phyloP scores from a whole-genome alignment of 176 grass and related monocot species.

The Saccharum officinarum region DNA sequence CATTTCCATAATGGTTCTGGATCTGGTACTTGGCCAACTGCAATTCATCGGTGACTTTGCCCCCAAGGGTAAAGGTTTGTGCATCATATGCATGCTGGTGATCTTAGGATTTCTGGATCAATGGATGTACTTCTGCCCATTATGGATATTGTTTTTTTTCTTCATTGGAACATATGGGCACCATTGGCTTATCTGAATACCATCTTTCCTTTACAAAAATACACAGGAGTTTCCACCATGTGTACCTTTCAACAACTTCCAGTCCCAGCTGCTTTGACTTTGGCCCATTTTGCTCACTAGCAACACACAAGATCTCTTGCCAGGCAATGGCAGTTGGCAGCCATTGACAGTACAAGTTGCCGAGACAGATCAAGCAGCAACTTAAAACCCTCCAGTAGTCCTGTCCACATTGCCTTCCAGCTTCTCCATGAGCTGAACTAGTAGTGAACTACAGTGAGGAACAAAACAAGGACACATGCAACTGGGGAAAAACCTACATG shows the following conservation, averaged over 20 bases:
- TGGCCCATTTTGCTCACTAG: background rate
- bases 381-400: no score
- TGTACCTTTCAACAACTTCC: no score
- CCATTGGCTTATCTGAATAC: no score
- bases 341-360: no score
- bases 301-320: background rate
- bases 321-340: no score
- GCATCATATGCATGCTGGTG: background rate
- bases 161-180: background rate
- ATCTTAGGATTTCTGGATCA: no score
- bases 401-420: background rate
- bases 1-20: background rate
- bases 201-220: no score
- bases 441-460: background rate
- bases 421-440: no score
- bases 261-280: background rate
- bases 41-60: background rate
- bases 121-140: no score
- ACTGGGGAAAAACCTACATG: background rate
- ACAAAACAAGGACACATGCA: background rate
- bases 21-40: background rate
- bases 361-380: no score
- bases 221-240: no score
- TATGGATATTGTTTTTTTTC: no score
- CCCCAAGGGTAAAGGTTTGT: background rate